Percentiles rank a stretch among this genome's conserved stretches.
Conservation (phyloP, 1,284 basidiomycete genomes). For the Ganoderma multipileum region DNA sequence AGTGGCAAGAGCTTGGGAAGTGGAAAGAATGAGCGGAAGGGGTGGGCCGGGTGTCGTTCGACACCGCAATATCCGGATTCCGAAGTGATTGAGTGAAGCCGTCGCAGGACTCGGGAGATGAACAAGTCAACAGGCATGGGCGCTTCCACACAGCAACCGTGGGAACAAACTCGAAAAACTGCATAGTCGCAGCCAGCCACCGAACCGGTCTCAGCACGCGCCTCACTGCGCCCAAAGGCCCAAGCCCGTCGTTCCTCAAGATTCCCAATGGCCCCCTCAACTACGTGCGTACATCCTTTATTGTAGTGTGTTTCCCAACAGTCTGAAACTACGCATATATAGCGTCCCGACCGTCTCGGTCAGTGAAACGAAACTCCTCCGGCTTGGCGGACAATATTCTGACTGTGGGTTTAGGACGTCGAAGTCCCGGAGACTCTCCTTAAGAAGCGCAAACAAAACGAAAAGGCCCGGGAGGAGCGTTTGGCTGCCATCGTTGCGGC, state of each 20-base stretch:
- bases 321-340: slow-evolving; percentile 1
- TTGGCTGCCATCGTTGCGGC: slow-evolving; percentile 86
- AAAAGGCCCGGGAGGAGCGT: slow-evolving; percentile 97
- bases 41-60: too few relatives aligned
- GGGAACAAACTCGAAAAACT: slow-evolving; percentile 38
- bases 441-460: slow-evolving; percentile 99
- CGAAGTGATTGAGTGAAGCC: too few relatives aligned
- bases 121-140: too few relatives aligned
- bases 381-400: slow-evolving; percentile 4
- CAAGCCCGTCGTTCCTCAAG: slow-evolving; percentile 43
- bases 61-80: too few relatives aligned
- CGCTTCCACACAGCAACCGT: slow-evolving; percentile 20
- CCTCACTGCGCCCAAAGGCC: slow-evolving; percentile 26
- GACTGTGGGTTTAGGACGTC: slow-evolving; percentile 62
- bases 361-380: slow-evolving; percentile 39
- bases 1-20: background rate
- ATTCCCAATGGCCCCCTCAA: slow-evolving; percentile 44
- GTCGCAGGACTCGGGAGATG: too few relatives aligned
- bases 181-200: slow-evolving; percentile 40
- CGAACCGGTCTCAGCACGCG: slow-evolving; percentile 30
- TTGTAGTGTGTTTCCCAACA: background rate
- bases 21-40: too few relatives aligned
- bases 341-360: slow-evolving; percentile 79
- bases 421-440: slow-evolving; percentile 99
- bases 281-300: slow-evolving; percentile 38